phyloP scores from a whole-genome alignment of 805 yeast genomes.

The Pichia exigua region DNA sequence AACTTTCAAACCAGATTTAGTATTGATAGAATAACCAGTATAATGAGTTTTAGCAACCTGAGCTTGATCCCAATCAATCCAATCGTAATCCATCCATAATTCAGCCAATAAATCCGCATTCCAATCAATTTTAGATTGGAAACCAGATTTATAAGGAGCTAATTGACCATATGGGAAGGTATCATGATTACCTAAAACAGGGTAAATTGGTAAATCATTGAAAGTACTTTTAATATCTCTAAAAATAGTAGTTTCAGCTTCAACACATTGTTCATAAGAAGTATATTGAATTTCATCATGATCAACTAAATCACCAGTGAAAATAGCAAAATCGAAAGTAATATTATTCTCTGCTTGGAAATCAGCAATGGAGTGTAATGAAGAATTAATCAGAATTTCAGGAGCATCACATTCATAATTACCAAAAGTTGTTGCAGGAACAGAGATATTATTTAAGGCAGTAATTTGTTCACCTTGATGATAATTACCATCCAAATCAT shows the following conservation, averaged over 20 bases:
- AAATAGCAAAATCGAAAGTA: conserved; percentile 51
- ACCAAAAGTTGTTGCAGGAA: conserved; percentile 58
- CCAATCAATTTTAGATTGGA: conserved; percentile 34
- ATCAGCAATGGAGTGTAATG: conserved; percentile 38
- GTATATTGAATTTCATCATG: conserved; percentile 49
- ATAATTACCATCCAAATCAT: conserved; percentile 26
- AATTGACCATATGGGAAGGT: conserved; percentile 66
- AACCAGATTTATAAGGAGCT: conserved; percentile 45
- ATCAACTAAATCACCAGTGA: conserved; percentile 71
- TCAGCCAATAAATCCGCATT: conserved; percentile 42
- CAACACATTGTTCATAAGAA: conserved; percentile 39
- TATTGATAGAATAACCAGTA: conserved; percentile 52
- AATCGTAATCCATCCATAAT: conserved; percentile 39
- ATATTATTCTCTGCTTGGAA: conserved; percentile 26
- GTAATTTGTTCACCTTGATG: conserved; percentile 23
- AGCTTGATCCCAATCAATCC: conserved; percentile 33
- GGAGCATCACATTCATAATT: conserved; percentile 62
- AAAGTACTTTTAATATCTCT: conserved; percentile 44
- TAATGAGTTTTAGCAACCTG: conserved; percentile 40
- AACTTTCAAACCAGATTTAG: conserved; percentile 49
- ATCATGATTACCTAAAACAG: conserved; percentile 67
- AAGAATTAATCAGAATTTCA: conserved; percentile 49
- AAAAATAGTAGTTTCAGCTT: conserved; percentile 46
- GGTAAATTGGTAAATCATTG: conserved; percentile 46
- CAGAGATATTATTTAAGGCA: conserved; percentile 27